These are phyloP conservation scores for Skeletonema grethae DNA, from an alignment of 108 stramenopile species.

Conservation along the genomic window DNA sequence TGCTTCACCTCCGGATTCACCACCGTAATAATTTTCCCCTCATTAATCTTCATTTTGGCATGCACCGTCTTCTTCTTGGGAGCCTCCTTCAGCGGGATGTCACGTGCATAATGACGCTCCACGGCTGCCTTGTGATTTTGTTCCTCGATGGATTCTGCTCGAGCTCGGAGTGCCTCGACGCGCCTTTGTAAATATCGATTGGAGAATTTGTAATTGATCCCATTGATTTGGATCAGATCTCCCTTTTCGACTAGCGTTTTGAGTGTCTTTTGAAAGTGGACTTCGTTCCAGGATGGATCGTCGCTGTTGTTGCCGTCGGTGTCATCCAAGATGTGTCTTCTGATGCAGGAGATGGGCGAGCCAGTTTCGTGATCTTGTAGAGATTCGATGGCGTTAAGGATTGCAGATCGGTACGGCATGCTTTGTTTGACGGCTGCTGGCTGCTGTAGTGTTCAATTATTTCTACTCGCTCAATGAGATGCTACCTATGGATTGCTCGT, in stretches of 20 bases:
- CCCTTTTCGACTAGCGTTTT: conserved; percentile 34
- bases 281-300: conserved; percentile 32
- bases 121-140: conserved; percentile 4
- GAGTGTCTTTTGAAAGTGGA: conserved; percentile 37
- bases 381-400: conserved; percentile 42
- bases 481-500: too few relatives aligned
- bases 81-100: conserved; percentile 30
- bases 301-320: not conserved
- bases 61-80: conserved; percentile 37
- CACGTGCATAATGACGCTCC: conserved; percentile 13
- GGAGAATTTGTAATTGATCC: conserved; percentile 45
- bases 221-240: conserved; percentile 24
- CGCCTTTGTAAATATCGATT: conserved; percentile 17
- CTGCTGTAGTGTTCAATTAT: too few relatives aligned
- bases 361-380: conserved; percentile 45
- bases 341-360: conserved; percentile 29
- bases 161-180: conserved; percentile 19
- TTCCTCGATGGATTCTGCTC: conserved; percentile 16
- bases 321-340: conserved; percentile 27
- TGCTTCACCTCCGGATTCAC: conserved; percentile 20
- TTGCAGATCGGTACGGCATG: conserved; percentile 49
- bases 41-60: conserved; percentile 45
- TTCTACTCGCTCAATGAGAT: too few relatives aligned
- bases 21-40: conserved; percentile 37
- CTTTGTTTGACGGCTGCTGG: not conserved